Conservation (phyloP, 768 basidiomycete genomes). For the Tulasnella calospora region DNA sequence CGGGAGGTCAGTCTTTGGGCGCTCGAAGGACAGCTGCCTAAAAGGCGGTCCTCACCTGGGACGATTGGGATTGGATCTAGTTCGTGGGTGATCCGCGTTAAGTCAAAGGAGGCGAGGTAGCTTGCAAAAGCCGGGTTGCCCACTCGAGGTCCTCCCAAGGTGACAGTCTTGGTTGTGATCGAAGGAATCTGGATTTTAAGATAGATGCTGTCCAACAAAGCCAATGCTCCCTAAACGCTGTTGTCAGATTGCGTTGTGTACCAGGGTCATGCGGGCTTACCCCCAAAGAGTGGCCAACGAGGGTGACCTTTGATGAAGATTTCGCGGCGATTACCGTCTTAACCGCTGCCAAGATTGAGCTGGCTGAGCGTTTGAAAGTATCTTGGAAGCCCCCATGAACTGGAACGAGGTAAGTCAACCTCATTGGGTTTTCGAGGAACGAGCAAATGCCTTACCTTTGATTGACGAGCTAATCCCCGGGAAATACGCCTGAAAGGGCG, state of each 20-base stretch:
- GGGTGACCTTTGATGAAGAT: slow-evolving; percentile 19
- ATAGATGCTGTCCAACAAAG: slow-evolving; percentile 11
- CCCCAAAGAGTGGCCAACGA: slow-evolving; percentile 24
- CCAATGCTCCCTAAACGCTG: slow-evolving; percentile 10
- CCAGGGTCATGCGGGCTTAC: not conserved
- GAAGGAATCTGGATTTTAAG: slow-evolving; percentile 24
- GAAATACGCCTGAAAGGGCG: slow-evolving; percentile 6
- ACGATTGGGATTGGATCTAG: slow-evolving; percentile 32
- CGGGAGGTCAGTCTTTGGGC: not conserved
- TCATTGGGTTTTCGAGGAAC: not conserved
- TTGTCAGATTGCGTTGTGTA: not conserved
- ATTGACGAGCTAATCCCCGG: slow-evolving; percentile 12
- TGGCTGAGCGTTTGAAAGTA: slow-evolving; percentile 12
- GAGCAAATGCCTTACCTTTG: not conserved
- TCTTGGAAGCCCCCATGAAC: slow-evolving; percentile 18
- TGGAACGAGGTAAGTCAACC: not conserved
- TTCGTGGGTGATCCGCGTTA: slow-evolving; percentile 27
- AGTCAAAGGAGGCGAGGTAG: slow-evolving; percentile 41
- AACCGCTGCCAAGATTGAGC: slow-evolving; percentile 3
- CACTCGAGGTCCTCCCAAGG: slow-evolving; percentile 21
- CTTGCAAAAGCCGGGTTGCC: slow-evolving; percentile 44
- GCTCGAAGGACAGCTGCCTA: not conserved
- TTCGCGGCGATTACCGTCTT: slow-evolving; percentile 11
- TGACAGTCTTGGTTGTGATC: slow-evolving; percentile 19
- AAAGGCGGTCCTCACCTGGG: slow-evolving; percentile 18